Evolutionary conservation across 148 eudicot species (phyloP).

Genomic region (Rhododendron kiyosumense): DNA sequence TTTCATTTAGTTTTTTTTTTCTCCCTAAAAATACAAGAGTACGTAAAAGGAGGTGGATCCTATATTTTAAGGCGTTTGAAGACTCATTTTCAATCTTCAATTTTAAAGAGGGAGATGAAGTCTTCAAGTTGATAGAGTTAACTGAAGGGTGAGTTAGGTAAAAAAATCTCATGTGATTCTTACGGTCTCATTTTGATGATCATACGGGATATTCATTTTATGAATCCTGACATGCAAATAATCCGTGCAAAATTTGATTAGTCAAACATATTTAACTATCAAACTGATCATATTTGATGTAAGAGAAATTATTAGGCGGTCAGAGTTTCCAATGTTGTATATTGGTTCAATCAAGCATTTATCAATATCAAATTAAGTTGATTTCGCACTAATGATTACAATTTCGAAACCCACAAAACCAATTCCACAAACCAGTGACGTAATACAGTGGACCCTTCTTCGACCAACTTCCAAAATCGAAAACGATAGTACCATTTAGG

Average conservation of each 20-base stretch:
- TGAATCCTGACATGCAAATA: neutral
- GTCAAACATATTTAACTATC: neutral
- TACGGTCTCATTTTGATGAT: neutral
- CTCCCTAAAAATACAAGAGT: too few species aligned
- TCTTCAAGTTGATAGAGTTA: neutral
- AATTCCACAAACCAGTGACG: neutral
- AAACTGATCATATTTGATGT: neutral
- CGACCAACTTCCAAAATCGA: neutral
- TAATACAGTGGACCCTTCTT: neutral
- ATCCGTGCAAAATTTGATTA: neutral
- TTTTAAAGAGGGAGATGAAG: neutral
- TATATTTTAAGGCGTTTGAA: neutral
- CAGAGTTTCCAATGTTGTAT: neutral
- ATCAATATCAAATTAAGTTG: neutral
- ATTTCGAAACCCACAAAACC: neutral
- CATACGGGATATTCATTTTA: neutral
- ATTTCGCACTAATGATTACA: neutral
- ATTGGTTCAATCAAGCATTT: neutral
- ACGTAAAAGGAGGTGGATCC: too few species aligned
- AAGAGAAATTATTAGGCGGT: neutral
- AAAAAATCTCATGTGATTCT: neutral
- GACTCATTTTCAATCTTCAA: neutral
- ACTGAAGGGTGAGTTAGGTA: neutral
- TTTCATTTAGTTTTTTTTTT: too few species aligned
- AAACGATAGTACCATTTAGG: too few species aligned